Conservation (phyloP, 169 alveolate species). For the Toxoplasma gondii region DNA sequence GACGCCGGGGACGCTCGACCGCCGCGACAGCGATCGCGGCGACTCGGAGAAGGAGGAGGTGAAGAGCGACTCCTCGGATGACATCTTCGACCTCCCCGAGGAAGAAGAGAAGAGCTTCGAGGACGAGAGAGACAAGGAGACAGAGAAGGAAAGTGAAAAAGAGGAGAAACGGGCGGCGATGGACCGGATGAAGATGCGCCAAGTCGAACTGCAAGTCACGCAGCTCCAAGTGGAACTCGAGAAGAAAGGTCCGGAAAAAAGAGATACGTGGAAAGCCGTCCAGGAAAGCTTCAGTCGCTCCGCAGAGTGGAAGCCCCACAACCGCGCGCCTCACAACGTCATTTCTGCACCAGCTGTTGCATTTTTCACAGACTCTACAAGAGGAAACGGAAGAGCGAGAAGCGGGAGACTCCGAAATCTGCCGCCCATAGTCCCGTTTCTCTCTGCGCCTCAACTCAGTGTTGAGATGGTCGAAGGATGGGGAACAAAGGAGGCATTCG, state of each 20-base stretch:
- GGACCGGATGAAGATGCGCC: constrained; percentile 59
- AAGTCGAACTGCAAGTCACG: constrained; percentile 62
- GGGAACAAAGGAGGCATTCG: no score
- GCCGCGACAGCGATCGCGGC: not conserved
- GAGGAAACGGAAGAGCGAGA: no score
- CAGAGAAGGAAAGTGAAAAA: not conserved
- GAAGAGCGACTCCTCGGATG: not conserved
- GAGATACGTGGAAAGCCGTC: no score
- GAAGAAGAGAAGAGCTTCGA: not conserved
- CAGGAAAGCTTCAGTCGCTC: no score
- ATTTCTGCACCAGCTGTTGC: not conserved
- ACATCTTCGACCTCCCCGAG: not conserved
- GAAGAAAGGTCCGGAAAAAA: constrained; percentile 45
- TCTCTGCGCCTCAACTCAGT: no score
- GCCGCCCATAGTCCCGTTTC: no score
- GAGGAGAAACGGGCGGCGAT: not conserved
- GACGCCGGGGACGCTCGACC: not conserved
- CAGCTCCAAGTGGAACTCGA: constrained; percentile 62
- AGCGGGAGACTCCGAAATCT: no score
- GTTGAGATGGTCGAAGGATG: no score
- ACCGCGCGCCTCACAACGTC: not conserved
- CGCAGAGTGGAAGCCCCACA: no score
- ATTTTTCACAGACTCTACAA: not conserved
- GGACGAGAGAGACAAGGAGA: not conserved
- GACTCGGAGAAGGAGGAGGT: not conserved